A percentile compares a stretch with the other conserved stretches of the same genome.
Evolutionary conservation across 345 rosid genomes (phyloP).

Genomic region (Rhizophora mangle): DNA sequence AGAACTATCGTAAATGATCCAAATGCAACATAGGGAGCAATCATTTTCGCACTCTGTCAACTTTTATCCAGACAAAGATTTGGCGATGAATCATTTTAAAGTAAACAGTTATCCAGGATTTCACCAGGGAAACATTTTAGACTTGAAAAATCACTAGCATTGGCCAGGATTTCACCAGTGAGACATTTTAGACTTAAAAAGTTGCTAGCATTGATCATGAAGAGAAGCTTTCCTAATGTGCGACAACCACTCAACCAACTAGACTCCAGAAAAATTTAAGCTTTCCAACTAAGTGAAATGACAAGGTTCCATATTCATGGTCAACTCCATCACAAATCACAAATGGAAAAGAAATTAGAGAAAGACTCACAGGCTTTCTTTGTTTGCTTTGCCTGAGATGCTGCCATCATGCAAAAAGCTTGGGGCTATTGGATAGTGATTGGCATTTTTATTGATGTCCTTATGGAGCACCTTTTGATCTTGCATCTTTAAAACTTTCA

Average conservation of each 20-base stretch:
- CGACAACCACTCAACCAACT: no score
- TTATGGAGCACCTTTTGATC: constrained; percentile 48
- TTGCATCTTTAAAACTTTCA: constrained; percentile 57
- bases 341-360: constrained; percentile 9
- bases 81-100: not conserved
- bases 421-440: constrained; percentile 68
- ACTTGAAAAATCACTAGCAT: no score
- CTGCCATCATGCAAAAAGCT: constrained; percentile 69
- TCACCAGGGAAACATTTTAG: no score
- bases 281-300: not conserved
- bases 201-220: no score
- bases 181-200: no score
- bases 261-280: no score
- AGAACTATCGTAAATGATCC: not conserved
- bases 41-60: not conserved
- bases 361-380: constrained; percentile 76
- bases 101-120: no score
- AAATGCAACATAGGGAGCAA: not conserved
- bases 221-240: no score
- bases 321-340: not conserved
- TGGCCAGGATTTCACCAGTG: no score
- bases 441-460: constrained; percentile 48
- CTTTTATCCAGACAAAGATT: not conserved
- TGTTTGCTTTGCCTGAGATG: constrained; percentile 45
- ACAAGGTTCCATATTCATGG: not conserved